Evolutionary conservation across 805 yeast species (phyloP), one percentile per base, ranked within the genome.

Genomic region (Candida manassasensis): DNA sequence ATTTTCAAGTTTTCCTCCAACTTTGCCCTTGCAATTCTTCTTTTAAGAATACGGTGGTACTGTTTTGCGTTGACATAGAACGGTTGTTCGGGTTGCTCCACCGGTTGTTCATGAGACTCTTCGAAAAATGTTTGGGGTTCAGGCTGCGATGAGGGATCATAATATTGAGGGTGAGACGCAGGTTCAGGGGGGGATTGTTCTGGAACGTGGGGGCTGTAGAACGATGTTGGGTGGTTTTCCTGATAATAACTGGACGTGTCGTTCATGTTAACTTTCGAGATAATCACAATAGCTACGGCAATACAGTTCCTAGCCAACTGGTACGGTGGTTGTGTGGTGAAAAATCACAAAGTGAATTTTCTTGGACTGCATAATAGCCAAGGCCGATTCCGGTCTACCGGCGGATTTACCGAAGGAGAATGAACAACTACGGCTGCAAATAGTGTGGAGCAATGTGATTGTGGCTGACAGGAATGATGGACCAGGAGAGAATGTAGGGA

Each of bases 1-100:
- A 84, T 84, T 52, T 86, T 83, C 43, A 90, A 71, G 29, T 79
- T 77, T 53, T 93, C 97, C 53, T 93, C 97, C 26, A 93, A 71
- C 57, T 81, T 84, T 4, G 97, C 97, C 35, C 98, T 71, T 0
- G 98, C 97, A 28, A 88, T 74, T 48, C 99, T 75, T 52, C 99
- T 73, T 57, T 93, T 93, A 47, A 93, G 63, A 12, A 93, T 93
- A 29, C 99, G 78, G 51, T 93, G 96, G 50, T 93, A 93, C 53
- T 93, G 99, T 59, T 93, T 93, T 7, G 98, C 98, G 57, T 93
- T 93, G 28, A 93, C 98, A 52, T 93, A 93, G 53, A 88, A 88
- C 1, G 97, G 98, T 59, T 90, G 96, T 53, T 89, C 96, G 30
- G 29, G 46, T 37, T 39, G 44, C 4, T 41, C 39, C n/a, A 18